Conservation (phyloP, 2,329 filamentous ascomycete genomes). For the Stemphylium beticola region DNA sequence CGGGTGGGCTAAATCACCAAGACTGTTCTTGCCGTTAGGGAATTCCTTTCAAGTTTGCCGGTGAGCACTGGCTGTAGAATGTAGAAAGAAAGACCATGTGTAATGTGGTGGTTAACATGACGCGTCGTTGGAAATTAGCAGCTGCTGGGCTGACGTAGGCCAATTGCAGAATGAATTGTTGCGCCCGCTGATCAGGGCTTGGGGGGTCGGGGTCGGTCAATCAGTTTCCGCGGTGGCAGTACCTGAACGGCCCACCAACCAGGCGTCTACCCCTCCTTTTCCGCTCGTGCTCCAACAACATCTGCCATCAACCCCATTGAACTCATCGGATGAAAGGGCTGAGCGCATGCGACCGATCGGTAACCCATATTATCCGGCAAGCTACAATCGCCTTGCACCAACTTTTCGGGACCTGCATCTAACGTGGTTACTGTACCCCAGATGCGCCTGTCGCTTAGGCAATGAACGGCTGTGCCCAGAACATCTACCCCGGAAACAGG, state of each 20-base stretch:
- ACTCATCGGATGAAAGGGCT: neutral
- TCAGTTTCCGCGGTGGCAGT: neutral
- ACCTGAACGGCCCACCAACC: constrained; percentile 19
- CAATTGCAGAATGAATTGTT: constrained; percentile 8
- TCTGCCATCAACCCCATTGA: neutral
- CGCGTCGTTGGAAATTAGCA: neutral
- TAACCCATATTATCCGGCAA: constrained; percentile 7
- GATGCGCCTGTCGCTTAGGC: constrained; percentile 17
- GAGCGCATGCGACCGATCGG: neutral
- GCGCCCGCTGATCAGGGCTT: constrained; percentile 13
- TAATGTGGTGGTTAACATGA: neutral
- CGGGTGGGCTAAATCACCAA: constrained; percentile 1
- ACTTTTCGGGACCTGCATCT: constrained; percentile 23
- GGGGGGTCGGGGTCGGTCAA: neutral
- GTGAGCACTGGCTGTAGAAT: neutral
- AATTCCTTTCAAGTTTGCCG: neutral
- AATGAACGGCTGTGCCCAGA: constrained; percentile 10
- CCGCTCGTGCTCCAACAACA: neutral
- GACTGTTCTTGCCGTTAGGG: constrained; percentile 7
- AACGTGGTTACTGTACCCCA: constrained; percentile 19
- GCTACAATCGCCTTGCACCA: neutral
- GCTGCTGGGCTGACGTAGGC: neutral
- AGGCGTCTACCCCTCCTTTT: constrained; percentile 4
- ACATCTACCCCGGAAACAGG: constrained; percentile 16
- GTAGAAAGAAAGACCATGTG: neutral